Evolutionary conservation across 1,284 basidiomycete genomes (phyloP).

Genomic region (Apiotrichum sp.): DNA sequence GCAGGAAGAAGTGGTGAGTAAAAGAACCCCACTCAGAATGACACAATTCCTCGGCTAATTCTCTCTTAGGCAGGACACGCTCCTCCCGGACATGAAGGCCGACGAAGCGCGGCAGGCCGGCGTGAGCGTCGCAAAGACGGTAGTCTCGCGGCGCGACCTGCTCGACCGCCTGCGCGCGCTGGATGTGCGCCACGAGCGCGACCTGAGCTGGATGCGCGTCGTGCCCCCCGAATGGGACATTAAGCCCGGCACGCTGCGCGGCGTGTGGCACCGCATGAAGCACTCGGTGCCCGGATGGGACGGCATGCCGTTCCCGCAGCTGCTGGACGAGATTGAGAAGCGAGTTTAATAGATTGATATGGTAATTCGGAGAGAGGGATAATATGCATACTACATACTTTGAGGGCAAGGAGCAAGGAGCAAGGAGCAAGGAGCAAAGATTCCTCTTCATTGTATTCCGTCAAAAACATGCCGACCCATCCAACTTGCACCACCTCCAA

Average conservation of each 20-base stretch:
- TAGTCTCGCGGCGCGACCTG: constrained; percentile 1
- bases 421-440: too few relatives aligned
- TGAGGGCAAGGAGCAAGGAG: too few relatives aligned
- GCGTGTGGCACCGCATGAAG: constrained; percentile 7
- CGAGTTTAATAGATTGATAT: background rate
- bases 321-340: constrained; percentile 3
- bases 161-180: constrained; percentile 7
- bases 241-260: constrained; percentile 4
- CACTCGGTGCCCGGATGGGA: background rate
- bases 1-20: constrained; percentile 29
- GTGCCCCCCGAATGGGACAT: background rate
- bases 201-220: constrained; percentile 12
- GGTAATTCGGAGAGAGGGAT: too few relatives aligned
- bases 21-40: background rate
- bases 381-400: too few relatives aligned
- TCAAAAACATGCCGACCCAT: too few relatives aligned
- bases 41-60: background rate
- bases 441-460: too few relatives aligned
- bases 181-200: constrained; percentile 5
- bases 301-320: constrained; percentile 5
- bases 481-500: too few relatives aligned
- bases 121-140: background rate
- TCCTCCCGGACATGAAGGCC: constrained; percentile 5
- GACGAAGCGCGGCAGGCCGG: background rate
- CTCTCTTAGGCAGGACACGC: constrained; percentile 6